Evolutionary conservation across 768 basidiomycete species (phyloP), one percentile per base, ranked within the genome.

Genomic region (Lepiota brunneoincarnata): DNA sequence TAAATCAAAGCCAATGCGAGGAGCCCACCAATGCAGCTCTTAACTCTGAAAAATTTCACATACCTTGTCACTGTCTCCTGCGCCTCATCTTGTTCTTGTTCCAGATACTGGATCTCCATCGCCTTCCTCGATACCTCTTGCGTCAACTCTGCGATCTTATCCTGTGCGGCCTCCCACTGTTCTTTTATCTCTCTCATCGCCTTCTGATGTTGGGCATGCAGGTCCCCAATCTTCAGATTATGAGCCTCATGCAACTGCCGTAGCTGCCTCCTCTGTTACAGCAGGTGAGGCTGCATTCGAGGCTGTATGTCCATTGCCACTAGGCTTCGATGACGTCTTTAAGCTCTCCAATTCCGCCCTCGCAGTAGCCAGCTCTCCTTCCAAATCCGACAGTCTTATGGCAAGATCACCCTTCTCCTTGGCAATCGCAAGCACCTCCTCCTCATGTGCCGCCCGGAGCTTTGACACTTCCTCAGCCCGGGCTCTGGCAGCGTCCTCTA

Each of bases 191-290:
- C 72, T 59, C 79, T 80, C 44, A 83, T 64, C 23, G 72, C 73
- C 59, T 83, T 84, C 26, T 84, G 82, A 62, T 89, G 82, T 18
- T 79, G 81, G 14, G 84, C 83, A 64, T 87, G 76, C 51, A 92
- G 58, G 68, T 93, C 90, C 48, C 84, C 73, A 59, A 94, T 65
- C 73, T 87, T 93, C 58, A 87, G 74, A 65, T 88, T 89, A 67
- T 94, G 92, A 4, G 92, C 92, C 66, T 91, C 87, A 59, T 93
- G 88, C 63, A 90, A 70, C 63, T 77, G 80, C 65, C 84, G 82
- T 37, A 94, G 70, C 52, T n/a, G 93, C 91, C 58, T 91, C 90
- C 60, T 83, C 86, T 34, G 89, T 81, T 6, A 91, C 82, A 3
- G 48, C 44, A 41, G 74, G 68, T 31, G 75, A 66, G 15, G 50